Base-by-base conservation (phyloP, 2,329 filamentous ascomycete species). In the Colletotrichum sp. region DNA sequence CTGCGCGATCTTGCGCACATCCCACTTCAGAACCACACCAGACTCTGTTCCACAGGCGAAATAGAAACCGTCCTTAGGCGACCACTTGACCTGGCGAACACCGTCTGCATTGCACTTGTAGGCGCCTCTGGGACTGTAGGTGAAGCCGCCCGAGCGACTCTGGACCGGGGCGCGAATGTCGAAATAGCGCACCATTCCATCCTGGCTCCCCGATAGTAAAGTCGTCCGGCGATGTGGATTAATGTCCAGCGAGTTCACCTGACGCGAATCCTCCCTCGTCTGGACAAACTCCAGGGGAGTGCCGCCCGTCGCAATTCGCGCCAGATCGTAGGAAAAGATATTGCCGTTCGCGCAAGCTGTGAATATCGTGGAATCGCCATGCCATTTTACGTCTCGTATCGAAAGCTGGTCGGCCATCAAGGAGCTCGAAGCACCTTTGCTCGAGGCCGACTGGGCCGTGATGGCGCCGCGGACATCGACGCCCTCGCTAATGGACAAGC, bases 21-120 rank as follows among this genome's bases (percentile, higher is more conserved):
- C 92, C 91, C 92, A 93, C 79, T 93, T 93, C 77, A 92, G 83
- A 15, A 93, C 86, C 16, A 89, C 87, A 13, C 92, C 92, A 48
- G 89, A 88, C 76, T 93, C 92, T 0, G 92, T 93, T 66, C 89
- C 92, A 81, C 91, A 93, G 24, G 92, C 92, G 83, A 93, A 92
- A 75, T 90, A 86, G 79, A 92, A 88, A 7, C 91, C 92, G 66
- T 92, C 88, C 39, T 86, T 89, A 8, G 92, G 91, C 16, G 91
- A 92, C 92, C 92, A 93, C 78, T 91, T 88, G n/a, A 93, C 90
- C 80, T 92, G 90, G 30, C 90, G 87, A 36, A 93, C 90, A 34
- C 87, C 87, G 71, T 91, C 90, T n/a, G 87, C 87, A 77, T 90
- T 90, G 81, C 88, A 87, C 77, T 85, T 86, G 81, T 88, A 88